These are phyloP conservation scores for Limonomyces culmigenus DNA, from an alignment of 1,284 basidiomycete species.

Conservation along the genomic window DNA sequence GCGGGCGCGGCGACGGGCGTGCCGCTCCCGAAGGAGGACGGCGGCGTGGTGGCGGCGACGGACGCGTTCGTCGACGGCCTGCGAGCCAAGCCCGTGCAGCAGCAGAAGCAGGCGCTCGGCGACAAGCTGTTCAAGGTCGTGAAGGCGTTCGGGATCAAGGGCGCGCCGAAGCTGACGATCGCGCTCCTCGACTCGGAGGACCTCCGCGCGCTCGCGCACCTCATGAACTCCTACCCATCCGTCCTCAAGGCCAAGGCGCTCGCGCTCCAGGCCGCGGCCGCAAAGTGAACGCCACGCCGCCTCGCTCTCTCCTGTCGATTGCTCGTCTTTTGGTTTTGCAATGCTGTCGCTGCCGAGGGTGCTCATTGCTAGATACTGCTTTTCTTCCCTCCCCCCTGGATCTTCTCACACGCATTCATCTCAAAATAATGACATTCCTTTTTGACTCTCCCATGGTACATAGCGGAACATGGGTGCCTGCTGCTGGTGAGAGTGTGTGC, in stretches of 20 bases:
- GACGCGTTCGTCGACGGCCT: slow-evolving; percentile 66
- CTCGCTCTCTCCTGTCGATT: too few species aligned
- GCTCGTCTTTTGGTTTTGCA: too few species aligned
- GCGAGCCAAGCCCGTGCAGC: slow-evolving; percentile 37
- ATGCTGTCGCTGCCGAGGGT: too few species aligned
- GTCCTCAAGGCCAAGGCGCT: slow-evolving; percentile 64
- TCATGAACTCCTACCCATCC: slow-evolving; percentile 76
- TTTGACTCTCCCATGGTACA: too few species aligned
- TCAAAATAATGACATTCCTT: too few species aligned
- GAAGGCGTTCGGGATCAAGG: slow-evolving; percentile 66
- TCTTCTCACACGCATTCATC: too few species aligned
- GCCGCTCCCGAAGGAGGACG: slow-evolving; percentile 55
- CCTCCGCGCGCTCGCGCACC: slow-evolving; percentile 62
- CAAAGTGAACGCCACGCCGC: neutral
- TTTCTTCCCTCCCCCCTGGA: too few species aligned
- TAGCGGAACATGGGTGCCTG: too few species aligned
- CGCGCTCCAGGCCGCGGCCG: slow-evolving; percentile 11
- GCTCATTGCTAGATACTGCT: too few species aligned
- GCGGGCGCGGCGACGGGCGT: slow-evolving; percentile 38
- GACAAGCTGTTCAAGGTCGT: slow-evolving; percentile 71
- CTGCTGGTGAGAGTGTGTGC: too few species aligned
- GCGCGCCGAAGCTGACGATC: slow-evolving; percentile 74
- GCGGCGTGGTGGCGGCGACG: slow-evolving; percentile 49
- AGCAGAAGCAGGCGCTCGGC: slow-evolving; percentile 71
- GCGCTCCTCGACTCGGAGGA: slow-evolving; percentile 72